Base-by-base conservation (phyloP, 805 yeast genomes). In the Lachancea sp. region DNA sequence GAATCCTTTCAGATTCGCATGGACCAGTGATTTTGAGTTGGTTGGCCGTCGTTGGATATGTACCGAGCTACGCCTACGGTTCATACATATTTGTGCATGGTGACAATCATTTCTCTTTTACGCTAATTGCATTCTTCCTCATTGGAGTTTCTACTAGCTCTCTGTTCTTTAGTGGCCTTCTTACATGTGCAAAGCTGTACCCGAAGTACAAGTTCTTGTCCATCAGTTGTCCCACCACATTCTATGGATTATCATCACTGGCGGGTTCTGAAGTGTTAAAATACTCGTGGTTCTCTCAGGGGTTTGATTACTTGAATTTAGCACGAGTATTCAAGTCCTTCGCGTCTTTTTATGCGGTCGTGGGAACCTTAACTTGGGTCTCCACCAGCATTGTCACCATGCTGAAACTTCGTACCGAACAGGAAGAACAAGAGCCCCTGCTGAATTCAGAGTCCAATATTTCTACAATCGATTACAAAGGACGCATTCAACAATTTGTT, bases 161-260 rank as follows among this genome's bases (percentile, higher is more conserved):
- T 6, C 65, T 83, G 29, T 83, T 80, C 61, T 83, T 83, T 54
- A 73, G 83, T 46, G 75, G 85, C 34, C 63, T 83, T 46, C 61
- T 83, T 22, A 83, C 94, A 1, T 86, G 96, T 64, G 94, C 96
- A 2, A 79, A 83, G 52, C 74, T 88, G n/a, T 84, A 78, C 54
- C 94, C 95, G 0, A 67, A 75, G 29, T 70, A 71, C 35, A 84
- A 86, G 44, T 82, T 95, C 2, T 61, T 90, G 41, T 83, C 95
- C 23, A 86, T 90, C 32, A 82, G 94, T 39, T 72, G 83, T 33
- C 98, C 98, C 0, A 89, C 90, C 2, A 76, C 95, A 0, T 82
- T 82, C 47, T 89, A 83, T 60, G 98, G 97, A 1, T 54, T 87
- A 22, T 82, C 95, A 4, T 75, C 95, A 2, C 66, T 92, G 41